Conservation (phyloP, 441 rosid species). For the Daphne laureola region DNA sequence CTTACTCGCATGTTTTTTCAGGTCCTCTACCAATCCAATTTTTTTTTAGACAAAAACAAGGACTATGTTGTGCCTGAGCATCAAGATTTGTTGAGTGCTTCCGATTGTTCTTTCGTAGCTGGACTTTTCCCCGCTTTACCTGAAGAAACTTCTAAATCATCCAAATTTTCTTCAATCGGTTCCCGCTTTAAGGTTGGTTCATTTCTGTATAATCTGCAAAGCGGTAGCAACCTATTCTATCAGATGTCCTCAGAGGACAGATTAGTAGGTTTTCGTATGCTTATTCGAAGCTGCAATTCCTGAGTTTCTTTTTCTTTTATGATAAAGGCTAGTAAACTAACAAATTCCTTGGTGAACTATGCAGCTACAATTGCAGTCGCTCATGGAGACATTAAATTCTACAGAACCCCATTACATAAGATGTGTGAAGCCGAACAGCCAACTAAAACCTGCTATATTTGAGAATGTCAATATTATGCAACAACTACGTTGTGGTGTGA, state of each 20-base stretch:
- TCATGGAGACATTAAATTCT: conserved; percentile 94
- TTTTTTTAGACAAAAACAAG: conserved; percentile 97
- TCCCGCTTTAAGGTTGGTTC: conserved; percentile 86
- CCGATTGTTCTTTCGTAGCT: conserved; percentile 79
- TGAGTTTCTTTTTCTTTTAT: too few species aligned
- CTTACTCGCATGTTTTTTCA: conserved; percentile 24
- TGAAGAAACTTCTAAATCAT: conserved; percentile 85
- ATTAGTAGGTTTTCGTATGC: too few species aligned
- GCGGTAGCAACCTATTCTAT: too few species aligned
- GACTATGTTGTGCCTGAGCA: conserved; percentile 96
- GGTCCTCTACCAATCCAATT: conserved; percentile 92
- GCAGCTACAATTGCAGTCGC: conserved; percentile 83
- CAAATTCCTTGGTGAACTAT: conserved; percentile 23
- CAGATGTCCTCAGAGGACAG: too few species aligned
- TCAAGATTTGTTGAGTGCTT: conserved; percentile 77
- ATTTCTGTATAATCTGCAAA: conserved; percentile 9
- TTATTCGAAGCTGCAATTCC: too few species aligned
- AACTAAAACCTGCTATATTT: conserved; percentile 84
- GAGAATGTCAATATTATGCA: conserved; percentile 98
- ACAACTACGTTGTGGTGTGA: conserved; percentile 94
- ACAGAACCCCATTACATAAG: conserved; percentile 97
- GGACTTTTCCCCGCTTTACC: conserved; percentile 92
- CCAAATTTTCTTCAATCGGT: conserved; percentile 95
- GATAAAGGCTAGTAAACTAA: conserved; percentile 7
- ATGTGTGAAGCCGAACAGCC: conserved; percentile 98